Evolutionary conservation across 2,329 filamentous ascomycete species (phyloP).

Genomic region (Dothideomycetes sp.): DNA sequence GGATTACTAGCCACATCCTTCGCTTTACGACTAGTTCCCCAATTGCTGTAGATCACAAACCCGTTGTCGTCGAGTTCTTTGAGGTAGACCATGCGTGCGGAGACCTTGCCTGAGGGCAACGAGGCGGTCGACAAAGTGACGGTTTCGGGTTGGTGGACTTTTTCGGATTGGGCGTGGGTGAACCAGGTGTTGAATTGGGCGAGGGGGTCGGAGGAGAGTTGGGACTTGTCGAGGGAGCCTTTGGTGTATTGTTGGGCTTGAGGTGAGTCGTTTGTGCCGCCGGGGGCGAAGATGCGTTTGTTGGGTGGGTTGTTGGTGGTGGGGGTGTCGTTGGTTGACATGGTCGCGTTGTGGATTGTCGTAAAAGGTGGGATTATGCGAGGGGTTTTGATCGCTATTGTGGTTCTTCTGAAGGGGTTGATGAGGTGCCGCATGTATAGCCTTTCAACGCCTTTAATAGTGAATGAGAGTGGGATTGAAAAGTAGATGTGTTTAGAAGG

Average conservation of each 20-base stretch:
- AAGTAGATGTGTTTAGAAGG: not conserved
- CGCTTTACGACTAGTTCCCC: constrained; percentile 64
- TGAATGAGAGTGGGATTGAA: not conserved
- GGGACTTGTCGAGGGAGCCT: constrained; percentile 50
- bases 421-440: constrained; percentile 9
- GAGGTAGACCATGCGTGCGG: constrained; percentile 79
- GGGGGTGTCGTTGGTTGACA: not conserved
- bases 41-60: constrained; percentile 92
- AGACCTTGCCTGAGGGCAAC: constrained; percentile 75
- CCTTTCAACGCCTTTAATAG: not conserved
- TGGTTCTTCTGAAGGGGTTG: not conserved
- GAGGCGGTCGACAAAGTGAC: constrained; percentile 77
- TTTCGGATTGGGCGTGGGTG: constrained; percentile 53
- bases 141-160: constrained; percentile 72
- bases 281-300: constrained; percentile 52
- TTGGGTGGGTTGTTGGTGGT: constrained; percentile 6
- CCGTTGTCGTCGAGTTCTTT: constrained; percentile 81
- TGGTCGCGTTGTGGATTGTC: constrained; percentile 8
- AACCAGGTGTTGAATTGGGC: constrained; percentile 90
- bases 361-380: not conserved
- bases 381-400: not conserved
- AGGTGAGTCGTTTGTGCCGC: constrained; percentile 45
- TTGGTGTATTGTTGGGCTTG: constrained; percentile 71
- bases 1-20: constrained; percentile 63
- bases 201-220: constrained; percentile 59